These are phyloP conservation scores for Cadophora sp. DNA, from an alignment of 2,329 filamentous ascomycete genomes.

Conservation along the genomic window DNA sequence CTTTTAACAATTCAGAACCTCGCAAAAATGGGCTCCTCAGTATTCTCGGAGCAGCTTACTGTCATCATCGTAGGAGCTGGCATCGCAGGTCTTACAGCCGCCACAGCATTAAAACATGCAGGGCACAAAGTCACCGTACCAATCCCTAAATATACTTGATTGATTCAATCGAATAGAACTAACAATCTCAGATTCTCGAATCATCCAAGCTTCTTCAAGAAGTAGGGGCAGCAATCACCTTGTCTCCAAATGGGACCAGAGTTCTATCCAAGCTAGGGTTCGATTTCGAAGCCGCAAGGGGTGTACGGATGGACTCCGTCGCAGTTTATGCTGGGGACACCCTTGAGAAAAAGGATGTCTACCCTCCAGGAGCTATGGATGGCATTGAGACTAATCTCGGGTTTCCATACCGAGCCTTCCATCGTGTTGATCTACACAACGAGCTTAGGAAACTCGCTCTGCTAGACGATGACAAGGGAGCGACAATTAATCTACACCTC, in stretches of 20 bases:
- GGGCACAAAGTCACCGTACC: not conserved
- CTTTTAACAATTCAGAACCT: no score
- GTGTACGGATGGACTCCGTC: not conserved
- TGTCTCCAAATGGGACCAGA: not conserved
- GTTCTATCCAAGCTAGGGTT: not conserved
- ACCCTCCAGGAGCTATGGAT: not conserved
- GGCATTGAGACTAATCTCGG: not conserved
- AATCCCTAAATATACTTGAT: not conserved
- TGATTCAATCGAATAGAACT: not conserved
- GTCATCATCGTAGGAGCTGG: slow-evolving; percentile 45
- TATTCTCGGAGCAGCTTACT: slow-evolving; percentile 12
- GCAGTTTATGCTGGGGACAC: not conserved
- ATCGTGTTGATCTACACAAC: not conserved
- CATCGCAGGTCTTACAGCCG: slow-evolving; percentile 44
- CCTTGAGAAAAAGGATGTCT: not conserved
- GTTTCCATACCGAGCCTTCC: not conserved
- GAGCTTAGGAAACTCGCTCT: not conserved
- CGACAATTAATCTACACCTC: not conserved
- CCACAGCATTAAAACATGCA: slow-evolving; percentile 31
- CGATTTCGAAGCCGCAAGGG: not conserved
- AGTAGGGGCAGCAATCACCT: not conserved
- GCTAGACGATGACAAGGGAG: not conserved
- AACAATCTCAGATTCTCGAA: not conserved
- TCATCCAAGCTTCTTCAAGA: not conserved
- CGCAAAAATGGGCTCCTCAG: not conserved